A percentile compares a stretch with the other conserved stretches of the same genome.
Conservation (phyloP, 2,329 filamentous ascomycete genomes). For the Madurella fahalii region DNA sequence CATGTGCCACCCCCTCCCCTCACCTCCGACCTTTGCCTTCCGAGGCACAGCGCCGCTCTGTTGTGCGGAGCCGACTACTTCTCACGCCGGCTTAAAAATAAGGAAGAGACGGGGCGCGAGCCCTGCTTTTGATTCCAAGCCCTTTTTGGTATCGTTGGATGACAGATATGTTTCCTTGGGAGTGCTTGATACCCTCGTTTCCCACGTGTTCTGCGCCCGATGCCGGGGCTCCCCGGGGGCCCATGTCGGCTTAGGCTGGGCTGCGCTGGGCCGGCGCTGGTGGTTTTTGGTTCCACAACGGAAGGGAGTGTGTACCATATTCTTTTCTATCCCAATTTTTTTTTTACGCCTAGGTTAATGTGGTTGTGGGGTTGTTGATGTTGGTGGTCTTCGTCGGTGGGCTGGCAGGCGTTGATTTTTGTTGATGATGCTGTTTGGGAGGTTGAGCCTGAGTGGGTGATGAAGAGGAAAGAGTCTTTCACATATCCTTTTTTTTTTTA, state of each 20-base stretch:
- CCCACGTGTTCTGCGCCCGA: background rate
- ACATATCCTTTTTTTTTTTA: background rate
- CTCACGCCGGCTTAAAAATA: background rate
- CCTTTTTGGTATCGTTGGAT: background rate
- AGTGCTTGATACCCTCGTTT: conserved; percentile 3
- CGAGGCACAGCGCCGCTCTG: conserved; percentile 5
- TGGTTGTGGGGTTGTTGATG: conserved; percentile 1
- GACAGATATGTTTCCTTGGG: background rate
- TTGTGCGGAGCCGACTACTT: background rate
- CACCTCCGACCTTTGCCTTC: background rate
- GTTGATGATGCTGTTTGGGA: background rate
- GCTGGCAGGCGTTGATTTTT: background rate
- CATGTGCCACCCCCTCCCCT: conserved; percentile 8
- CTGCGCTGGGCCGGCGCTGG: background rate
- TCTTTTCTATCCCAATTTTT: conserved; percentile 4
- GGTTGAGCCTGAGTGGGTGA: background rate
- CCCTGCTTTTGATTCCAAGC: conserved; percentile 3
- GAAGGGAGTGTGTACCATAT: conserved; percentile 14
- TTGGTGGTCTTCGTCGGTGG: background rate
- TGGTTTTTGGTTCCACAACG: background rate
- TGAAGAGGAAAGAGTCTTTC: background rate
- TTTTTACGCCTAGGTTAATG: conserved; percentile 6
- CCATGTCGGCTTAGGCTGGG: background rate
- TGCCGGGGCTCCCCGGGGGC: no score
- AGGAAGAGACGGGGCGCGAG: background rate